A percentile compares a stretch with the other conserved stretches of the same genome.
phyloP scores from a whole-genome alignment of 768 basidiomycete species.

The Russula compacta region DNA sequence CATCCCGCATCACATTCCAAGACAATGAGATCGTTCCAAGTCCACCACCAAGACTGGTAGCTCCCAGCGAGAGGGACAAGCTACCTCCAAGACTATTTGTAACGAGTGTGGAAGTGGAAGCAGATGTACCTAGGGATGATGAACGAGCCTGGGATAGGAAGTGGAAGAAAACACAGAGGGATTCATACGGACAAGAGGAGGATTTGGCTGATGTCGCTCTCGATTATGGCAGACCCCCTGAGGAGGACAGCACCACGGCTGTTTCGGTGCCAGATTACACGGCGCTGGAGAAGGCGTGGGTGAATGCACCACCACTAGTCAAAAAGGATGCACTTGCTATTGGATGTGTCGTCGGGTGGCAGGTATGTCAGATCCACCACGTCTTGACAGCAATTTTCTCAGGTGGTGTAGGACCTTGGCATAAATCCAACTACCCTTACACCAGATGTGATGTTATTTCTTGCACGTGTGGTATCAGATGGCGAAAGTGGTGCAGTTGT shows the following conservation, averaged over 20 bases:
- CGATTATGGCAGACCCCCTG: slow-evolving; percentile 29
- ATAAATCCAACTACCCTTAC: slow-evolving; percentile 51
- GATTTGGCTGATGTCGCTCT: slow-evolving; percentile 22
- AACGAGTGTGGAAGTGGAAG: slow-evolving; percentile 64
- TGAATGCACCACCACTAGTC: slow-evolving; percentile 19
- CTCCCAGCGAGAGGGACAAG: slow-evolving; percentile 54
- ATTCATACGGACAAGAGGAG: slow-evolving; percentile 12
- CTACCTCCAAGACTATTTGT: slow-evolving; percentile 60
- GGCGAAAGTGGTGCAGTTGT: slow-evolving; percentile 23
- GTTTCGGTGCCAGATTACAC: slow-evolving; percentile 12
- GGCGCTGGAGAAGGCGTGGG: slow-evolving; percentile 25
- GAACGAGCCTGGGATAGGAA: slow-evolving; percentile 20
- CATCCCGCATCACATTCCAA: slow-evolving; percentile 47
- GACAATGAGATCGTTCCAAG: slow-evolving; percentile 18
- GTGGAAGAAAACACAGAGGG: slow-evolving; percentile 30
- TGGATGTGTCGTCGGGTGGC: slow-evolving; percentile 28
- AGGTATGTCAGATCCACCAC: slow-evolving; percentile 20
- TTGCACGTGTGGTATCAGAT: slow-evolving; percentile 32
- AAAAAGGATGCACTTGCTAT: slow-evolving; percentile 14
- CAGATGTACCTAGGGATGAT: slow-evolving; percentile 27
- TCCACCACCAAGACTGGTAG: slow-evolving; percentile 35
- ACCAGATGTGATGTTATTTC: slow-evolving; percentile 47
- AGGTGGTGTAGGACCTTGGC: slow-evolving; percentile 39
- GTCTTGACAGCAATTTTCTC: not conserved
- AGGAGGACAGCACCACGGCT: slow-evolving; percentile 5